These are phyloP conservation scores for Exophiala xenobiotica DNA, from an alignment of 2,329 filamentous ascomycete species.

Conservation along the genomic window DNA sequence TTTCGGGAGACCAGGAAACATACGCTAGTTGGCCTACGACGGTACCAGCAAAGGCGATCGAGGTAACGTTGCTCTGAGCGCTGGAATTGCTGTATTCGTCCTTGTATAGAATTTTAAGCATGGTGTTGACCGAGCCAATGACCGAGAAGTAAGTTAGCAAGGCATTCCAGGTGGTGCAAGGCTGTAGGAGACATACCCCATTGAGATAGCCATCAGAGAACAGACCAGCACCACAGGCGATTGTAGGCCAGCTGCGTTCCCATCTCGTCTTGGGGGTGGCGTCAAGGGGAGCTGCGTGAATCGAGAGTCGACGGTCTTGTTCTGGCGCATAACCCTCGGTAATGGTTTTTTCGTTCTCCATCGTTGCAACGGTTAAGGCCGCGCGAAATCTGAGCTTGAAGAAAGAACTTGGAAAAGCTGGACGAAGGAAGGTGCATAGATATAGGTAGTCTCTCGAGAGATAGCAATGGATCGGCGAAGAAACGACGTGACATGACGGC, in stretches of 20 bases:
- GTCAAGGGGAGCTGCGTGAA: constrained; percentile 20
- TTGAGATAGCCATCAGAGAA: constrained; percentile 94
- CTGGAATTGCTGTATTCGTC: constrained; percentile 65
- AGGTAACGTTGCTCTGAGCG: constrained; percentile 71
- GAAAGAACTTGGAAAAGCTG: neutral
- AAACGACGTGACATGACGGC: constrained; percentile 1
- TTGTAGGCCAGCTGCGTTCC: constrained; percentile 67
- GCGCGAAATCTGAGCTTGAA: neutral
- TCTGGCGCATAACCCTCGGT: constrained; percentile 11
- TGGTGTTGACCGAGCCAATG: constrained; percentile 82
- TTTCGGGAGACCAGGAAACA: no score
- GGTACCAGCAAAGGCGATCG: constrained; percentile 83
- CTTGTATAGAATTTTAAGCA: constrained; percentile 68
- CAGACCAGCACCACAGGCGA: constrained; percentile 84
- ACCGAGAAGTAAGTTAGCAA: constrained; percentile 49
- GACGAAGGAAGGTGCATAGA: neutral
- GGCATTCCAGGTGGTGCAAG: neutral
- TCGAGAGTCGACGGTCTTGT: constrained; percentile 10
- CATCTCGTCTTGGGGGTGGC: constrained; percentile 42
- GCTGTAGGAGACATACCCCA: constrained; percentile 55
- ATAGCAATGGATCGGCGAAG: neutral
- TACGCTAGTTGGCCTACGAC: constrained; percentile 73
- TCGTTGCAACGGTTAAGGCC: constrained; percentile 1
- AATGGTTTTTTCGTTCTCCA: constrained; percentile 16
- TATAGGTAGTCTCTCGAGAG: constrained; percentile 9